Base-by-base conservation (phyloP, 176 grass and related monocot species). In the Carex pumila region DNA sequence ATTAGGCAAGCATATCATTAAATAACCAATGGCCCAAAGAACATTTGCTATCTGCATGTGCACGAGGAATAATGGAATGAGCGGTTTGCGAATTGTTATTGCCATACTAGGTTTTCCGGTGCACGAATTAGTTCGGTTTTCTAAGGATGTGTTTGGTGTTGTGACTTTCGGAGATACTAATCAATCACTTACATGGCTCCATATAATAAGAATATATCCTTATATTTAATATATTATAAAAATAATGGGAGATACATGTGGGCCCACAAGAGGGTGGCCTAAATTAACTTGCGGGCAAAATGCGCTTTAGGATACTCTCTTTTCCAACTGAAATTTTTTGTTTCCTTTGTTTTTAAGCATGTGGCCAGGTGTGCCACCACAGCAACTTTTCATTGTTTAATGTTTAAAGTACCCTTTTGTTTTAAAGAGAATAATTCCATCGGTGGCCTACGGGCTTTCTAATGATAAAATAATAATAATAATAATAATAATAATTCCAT, bases 351-450 rank as follows among this genome's bases (percentile, higher is more conserved):
- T 39, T 82, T 82, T 50, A 67, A 52, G 37, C 80, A 83, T 68
- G 80, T 83, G 80, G 80, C 80, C 80, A 83, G 61, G 61, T 52
- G 32, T 83, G 80, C 7, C 31, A 8, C 43, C 79, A 65, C 73
- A 56, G 7, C 14, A 29, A 12, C 12, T 56, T 77, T 30, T 56
- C 25, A 7, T 77, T 56, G 22, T 55, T 77, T 52, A 75, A 4
- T 47, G 34, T 36, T 36, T 39, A 39, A 5, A 39, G 6, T 12
- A 73, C 43, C 47, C 11, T 52, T 74, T 52, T 68, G 32, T 19
- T 41, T 71, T 19, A 11, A n/a, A 56, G 7, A 81, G 19, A 56
- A 81, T 4, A 10, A 59, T 62, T 34, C 31, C 18, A 41, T 81
- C 3, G 21, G 29, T 3, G 43, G 4, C n/a, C n/a, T n/a, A n/a